Percentiles rank a stretch among this genome's conserved stretches.
These are phyloP conservation scores for Naganishia vishniacii DNA, from an alignment of 768 basidiomycete genomes.

Conservation along the genomic window DNA sequence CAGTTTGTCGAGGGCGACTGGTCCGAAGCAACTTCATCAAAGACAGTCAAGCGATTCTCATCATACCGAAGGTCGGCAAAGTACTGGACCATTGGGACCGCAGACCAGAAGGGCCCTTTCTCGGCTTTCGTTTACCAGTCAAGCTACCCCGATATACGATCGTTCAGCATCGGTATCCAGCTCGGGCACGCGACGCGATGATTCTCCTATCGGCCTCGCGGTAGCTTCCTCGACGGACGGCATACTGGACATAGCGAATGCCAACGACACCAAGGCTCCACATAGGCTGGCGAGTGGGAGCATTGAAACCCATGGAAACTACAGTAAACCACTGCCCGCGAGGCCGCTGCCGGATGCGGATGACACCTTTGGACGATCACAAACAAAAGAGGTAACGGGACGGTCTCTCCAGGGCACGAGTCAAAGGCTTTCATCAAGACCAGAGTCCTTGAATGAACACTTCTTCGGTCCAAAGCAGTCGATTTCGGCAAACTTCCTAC, in stretches of 20 bases:
- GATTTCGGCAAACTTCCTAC: neutral
- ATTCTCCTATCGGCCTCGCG: neutral
- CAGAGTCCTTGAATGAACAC: too few species aligned
- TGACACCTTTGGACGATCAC: neutral
- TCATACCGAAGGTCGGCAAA: neutral
- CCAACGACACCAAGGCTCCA: neutral
- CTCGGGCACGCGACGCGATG: neutral
- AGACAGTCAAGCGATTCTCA: neutral
- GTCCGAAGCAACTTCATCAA: neutral
- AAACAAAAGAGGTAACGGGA: neutral
- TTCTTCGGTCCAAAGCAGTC: neutral
- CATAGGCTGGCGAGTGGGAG: too few species aligned
- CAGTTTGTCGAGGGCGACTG: neutral
- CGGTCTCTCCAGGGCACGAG: neutral
- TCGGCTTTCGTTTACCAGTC: too few species aligned
- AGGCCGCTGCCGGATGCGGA: neutral
- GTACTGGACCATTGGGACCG: neutral
- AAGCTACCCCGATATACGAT: slow-evolving; percentile 4
- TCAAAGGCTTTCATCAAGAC: too few species aligned
- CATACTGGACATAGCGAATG: neutral
- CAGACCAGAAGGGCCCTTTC: neutral
- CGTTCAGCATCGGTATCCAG: slow-evolving; percentile 4
- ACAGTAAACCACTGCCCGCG: neutral
- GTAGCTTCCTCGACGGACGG: neutral
- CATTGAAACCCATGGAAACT: neutral